These are phyloP conservation scores for Trypanosoma avium DNA, from an alignment of 208 protist genomes.

Conservation along the genomic window DNA sequence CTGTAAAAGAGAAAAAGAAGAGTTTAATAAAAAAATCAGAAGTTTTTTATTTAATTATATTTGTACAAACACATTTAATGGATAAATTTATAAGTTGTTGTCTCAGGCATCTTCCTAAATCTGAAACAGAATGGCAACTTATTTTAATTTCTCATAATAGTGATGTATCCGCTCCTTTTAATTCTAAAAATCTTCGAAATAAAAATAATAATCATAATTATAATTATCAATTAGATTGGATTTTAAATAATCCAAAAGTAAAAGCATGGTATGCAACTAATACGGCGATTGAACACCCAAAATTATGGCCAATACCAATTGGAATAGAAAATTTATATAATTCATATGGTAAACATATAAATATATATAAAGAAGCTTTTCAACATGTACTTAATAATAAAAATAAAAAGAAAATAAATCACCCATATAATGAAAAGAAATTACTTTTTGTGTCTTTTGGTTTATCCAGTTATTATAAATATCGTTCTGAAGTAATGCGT, in stretches of 20 bases:
- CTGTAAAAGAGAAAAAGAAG: not conserved
- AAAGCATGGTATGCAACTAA: constrained; percentile 27
- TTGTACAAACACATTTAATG: constrained; percentile 28
- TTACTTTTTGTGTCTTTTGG: constrained; percentile 6
- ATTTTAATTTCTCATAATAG: constrained; percentile 34
- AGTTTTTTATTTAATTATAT: constrained; percentile 1
- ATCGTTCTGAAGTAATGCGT: constrained; percentile 11
- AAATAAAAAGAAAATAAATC: too few species aligned
- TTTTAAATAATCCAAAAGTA: constrained; percentile 22
- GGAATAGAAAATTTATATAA: constrained; percentile 32
- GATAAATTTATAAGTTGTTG: constrained; percentile 19
- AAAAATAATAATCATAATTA: constrained; percentile 21
- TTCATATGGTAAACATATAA: constrained; percentile 24
- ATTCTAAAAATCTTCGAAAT: constrained; percentile 7
- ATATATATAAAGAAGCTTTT: constrained; percentile 6
- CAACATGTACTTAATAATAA: not conserved
- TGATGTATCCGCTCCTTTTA: constrained; percentile 26
- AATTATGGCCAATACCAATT: constrained; percentile 28
- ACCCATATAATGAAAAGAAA: not conserved
- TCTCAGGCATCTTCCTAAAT: not conserved
- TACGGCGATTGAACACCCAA: constrained; percentile 23
- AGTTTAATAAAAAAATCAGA: too few species aligned
- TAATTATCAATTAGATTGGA: not conserved
- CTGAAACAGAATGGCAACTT: not conserved
- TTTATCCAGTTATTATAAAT: constrained; percentile 7